Percentiles rank a stretch among this genome's conserved stretches.
These are phyloP conservation scores for Beauveria sp. DNA, from an alignment of 2,329 filamentous ascomycete genomes.

Conservation along the genomic window DNA sequence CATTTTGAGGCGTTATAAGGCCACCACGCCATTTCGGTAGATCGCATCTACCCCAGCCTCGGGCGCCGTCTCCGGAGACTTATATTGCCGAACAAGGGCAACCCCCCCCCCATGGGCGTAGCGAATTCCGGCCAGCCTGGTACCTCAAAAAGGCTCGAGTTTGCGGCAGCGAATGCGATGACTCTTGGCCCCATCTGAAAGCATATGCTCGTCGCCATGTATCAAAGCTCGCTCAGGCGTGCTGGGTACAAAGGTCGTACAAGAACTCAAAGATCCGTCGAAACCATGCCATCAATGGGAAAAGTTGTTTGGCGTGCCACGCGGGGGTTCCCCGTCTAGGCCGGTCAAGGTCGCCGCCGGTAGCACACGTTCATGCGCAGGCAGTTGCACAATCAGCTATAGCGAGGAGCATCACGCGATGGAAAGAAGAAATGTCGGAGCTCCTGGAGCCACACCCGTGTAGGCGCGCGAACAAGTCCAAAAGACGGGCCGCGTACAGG, in stretches of 20 bases:
- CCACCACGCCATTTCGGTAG: neutral
- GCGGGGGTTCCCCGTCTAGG: too few relatives aligned
- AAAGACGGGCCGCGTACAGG: conserved; percentile 25
- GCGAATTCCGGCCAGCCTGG: neutral
- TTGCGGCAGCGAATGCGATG: neutral
- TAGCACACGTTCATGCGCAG: too few relatives aligned
- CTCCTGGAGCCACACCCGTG: conserved; percentile 45
- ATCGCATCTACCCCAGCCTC: neutral
- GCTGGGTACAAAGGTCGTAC: neutral
- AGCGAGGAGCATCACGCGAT: neutral
- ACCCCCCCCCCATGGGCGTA: neutral
- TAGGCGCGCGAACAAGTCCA: conserved; percentile 18
- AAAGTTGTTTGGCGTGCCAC: too few relatives aligned
- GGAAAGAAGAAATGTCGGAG: conserved; percentile 31
- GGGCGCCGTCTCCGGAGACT: neutral
- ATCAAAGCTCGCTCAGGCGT: neutral
- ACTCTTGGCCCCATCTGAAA: neutral
- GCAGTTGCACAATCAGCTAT: neutral
- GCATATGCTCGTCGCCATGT: neutral
- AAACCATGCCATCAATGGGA: too few relatives aligned
- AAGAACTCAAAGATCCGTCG: neutral
- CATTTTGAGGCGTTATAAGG: neutral
- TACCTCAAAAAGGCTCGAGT: neutral
- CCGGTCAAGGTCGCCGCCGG: too few relatives aligned
- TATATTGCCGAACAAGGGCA: neutral